phyloP scores from a whole-genome alignment of 306 rosid genomes.

The Acacia crassicarpa region DNA sequence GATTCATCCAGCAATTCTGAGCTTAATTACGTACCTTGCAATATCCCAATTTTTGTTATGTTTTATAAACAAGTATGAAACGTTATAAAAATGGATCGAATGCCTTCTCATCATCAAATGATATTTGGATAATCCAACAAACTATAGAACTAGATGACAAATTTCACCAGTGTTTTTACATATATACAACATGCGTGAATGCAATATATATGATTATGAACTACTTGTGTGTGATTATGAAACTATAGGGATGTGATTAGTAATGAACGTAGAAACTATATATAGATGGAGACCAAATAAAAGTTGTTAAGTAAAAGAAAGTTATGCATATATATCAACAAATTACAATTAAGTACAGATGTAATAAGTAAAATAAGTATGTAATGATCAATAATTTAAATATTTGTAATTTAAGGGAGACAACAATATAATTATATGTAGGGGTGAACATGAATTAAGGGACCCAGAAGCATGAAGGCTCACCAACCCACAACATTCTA shows the following conservation, averaged over 20 bases:
- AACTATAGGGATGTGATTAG: background rate
- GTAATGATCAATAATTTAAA: no score
- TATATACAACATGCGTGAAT: no score
- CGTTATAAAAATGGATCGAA: no score
- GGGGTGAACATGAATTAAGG: background rate
- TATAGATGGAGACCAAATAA: no score
- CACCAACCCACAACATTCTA: constrained; percentile 33
- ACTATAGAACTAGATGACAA: no score
- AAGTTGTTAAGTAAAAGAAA: background rate
- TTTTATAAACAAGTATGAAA: no score
- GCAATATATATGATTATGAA: no score
- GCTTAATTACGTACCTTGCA: background rate
- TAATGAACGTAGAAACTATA: background rate
- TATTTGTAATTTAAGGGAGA: background rate
- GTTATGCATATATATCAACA: background rate
- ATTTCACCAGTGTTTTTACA: no score
- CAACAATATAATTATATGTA: background rate
- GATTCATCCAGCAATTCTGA: background rate
- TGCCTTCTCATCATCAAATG: no score
- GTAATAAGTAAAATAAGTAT: no score
- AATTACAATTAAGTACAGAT: background rate
- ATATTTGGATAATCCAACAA: no score
- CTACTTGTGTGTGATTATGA: background rate
- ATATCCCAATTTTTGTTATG: no score
- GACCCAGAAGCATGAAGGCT: background rate